Percentiles rank a stretch among this genome's conserved stretches.
phyloP scores from a whole-genome alignment of 2,329 filamentous ascomycete genomes.

The Fusarium austroafricanum region DNA sequence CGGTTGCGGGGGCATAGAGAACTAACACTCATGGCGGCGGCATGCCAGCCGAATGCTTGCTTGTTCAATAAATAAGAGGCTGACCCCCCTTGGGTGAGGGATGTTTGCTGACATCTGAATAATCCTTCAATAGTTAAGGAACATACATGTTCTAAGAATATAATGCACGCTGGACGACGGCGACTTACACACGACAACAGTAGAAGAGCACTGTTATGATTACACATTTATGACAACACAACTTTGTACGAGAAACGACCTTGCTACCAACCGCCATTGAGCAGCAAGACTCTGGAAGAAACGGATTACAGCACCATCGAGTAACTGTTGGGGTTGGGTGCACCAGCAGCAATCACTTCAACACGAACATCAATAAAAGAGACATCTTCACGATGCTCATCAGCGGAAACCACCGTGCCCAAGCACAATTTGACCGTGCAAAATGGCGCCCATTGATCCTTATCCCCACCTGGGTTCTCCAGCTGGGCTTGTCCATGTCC shows the following conservation, averaged over 20 bases:
- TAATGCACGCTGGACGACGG: slow-evolving; percentile 26
- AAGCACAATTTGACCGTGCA: slow-evolving; percentile 64
- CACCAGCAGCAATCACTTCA: not conserved
- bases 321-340: not conserved
- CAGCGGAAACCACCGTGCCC: slow-evolving; percentile 60
- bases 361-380: not conserved
- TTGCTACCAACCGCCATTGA: slow-evolving; percentile 19
- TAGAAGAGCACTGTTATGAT: slow-evolving; percentile 6
- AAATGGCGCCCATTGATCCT: slow-evolving; percentile 63
- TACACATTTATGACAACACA: slow-evolving; percentile 7
- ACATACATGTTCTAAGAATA: slow-evolving; percentile 19
- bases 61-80: slow-evolving; percentile 36
- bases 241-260: slow-evolving; percentile 23
- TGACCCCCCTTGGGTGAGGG: slow-evolving; percentile 5
- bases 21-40: slow-evolving; percentile 21
- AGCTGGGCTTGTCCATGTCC: slow-evolving; percentile 58
- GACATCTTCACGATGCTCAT: slow-evolving; percentile 12
- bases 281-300: slow-evolving; percentile 27
- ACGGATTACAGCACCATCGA: slow-evolving; percentile 6
- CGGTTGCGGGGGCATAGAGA: slow-evolving; percentile 35
- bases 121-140: slow-evolving; percentile 13
- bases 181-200: slow-evolving; percentile 6
- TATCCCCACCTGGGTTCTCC: slow-evolving; percentile 62
- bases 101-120: slow-evolving; percentile 13
- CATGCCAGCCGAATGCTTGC: slow-evolving; percentile 5